A percentile compares a stretch with the other conserved stretches of the same genome.
These are phyloP conservation scores for Entomortierella chlamydospora DNA, from an alignment of 192 early-diverging fungal genomes.

Conservation along the genomic window DNA sequence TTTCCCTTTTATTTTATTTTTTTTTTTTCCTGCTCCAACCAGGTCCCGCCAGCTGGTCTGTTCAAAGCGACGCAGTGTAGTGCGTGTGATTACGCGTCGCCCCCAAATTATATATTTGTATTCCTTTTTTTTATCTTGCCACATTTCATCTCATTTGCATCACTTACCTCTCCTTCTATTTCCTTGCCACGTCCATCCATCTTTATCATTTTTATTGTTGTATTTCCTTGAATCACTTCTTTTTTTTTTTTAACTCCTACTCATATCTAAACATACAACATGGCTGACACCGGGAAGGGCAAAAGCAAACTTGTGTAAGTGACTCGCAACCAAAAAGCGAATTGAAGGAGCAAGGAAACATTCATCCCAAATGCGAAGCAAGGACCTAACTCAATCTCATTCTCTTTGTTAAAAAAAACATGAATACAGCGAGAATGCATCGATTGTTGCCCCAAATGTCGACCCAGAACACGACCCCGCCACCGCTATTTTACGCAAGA, in stretches of 20 bases:
- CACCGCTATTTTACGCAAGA: conserved; percentile 96
- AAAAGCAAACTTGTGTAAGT: conserved; percentile 53
- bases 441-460: conserved; percentile 55
- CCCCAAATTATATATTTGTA: neutral
- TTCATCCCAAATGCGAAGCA: too few species aligned
- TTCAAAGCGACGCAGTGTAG: too few species aligned
- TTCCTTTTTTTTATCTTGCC: neutral
- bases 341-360: too few species aligned
- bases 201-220: neutral
- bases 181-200: neutral
- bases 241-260: neutral
- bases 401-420: neutral
- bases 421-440: conserved; percentile 65
- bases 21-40: neutral
- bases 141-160: neutral
- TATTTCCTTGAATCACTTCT: too few species aligned
- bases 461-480: conserved; percentile 86
- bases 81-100: conserved; percentile 13
- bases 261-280: conserved; percentile 5
- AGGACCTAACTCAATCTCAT: too few species aligned
- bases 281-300: conserved; percentile 38
- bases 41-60: neutral
- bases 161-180: neutral
- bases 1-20: neutral
- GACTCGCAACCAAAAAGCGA: neutral